Base-by-base conservation (phyloP, 2,329 filamentous ascomycete genomes). In the Xylaria sp. region DNA sequence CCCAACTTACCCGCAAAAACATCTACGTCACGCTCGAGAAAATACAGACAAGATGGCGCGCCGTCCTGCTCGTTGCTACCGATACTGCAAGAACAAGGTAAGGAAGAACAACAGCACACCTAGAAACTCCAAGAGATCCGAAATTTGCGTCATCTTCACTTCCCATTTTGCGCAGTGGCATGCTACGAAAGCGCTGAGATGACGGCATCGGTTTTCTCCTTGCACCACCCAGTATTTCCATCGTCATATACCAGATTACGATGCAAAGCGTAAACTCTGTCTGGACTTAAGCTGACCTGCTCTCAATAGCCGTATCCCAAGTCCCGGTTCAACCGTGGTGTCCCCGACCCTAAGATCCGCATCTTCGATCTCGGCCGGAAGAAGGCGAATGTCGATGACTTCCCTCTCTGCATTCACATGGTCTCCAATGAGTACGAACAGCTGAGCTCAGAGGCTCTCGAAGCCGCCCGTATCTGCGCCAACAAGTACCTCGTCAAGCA, bases 11-110 rank as follows among this genome's bases (percentile, higher is more conserved):
- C 70, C 74, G 34, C 75, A 71, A 65, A 65, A 41, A 58, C 76
- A 80, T 77, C 78, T 81, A 84, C 81, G 84, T 81, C 82, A 79
- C 76, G 34, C 15, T 48, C 77, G 72, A 77, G 58, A 77, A 81
- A 89, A 37, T 86, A 87, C 88, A 86, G 89, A 91, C 91, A 94
- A 91, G 89, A 99, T 99, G 96, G 96, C 96, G 83, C 94, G 96
- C 87, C 94, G 96, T 92, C 96, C 96, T 83, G 96, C 96, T 83
- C 93, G 96, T 89, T 99, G 96, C 89, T 99, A 97, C 91, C 92
- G 96, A 84, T 99, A 99, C 93, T 99, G 96, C 94, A 99, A 99
- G 94, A 99, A 98, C 92, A 98, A 98, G 94, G 94, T 97, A 84
- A 87, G 92, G 60, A 34, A 59, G 50, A 52, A 39, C 20, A 39